Percentiles rank a stretch among this genome's conserved stretches.
Evolutionary conservation across 306 rosid genomes (phyloP).

Genomic region (Dalbergia oliveri): DNA sequence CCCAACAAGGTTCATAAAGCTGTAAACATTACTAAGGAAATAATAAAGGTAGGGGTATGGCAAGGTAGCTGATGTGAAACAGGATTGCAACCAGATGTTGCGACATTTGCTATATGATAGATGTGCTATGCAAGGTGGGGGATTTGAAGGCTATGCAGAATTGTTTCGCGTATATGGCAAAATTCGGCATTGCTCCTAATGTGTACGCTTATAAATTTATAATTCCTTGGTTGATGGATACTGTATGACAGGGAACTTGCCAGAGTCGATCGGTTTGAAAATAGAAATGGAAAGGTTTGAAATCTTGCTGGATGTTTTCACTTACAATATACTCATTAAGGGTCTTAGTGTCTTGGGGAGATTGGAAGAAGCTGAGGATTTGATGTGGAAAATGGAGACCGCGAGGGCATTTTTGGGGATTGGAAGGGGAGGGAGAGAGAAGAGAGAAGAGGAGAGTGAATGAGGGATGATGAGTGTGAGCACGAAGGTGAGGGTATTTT

Average conservation of each 20-base stretch:
- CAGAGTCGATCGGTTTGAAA: constrained; percentile 54
- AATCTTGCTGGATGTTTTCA: constrained; percentile 60
- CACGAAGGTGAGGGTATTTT: too few relatives aligned
- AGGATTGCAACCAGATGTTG: constrained; percentile 64
- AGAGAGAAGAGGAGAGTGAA: too few relatives aligned
- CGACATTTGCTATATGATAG: constrained; percentile 63
- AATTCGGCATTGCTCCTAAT: constrained; percentile 70
- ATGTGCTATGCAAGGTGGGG: constrained; percentile 66
- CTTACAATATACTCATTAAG: constrained; percentile 70
- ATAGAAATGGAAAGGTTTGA: constrained; percentile 60
- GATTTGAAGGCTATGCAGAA: constrained; percentile 55
- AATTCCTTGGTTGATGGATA: too few relatives aligned
- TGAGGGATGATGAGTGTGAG: too few relatives aligned
- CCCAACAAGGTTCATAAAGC: too few relatives aligned
- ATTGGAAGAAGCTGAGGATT: constrained; percentile 59
- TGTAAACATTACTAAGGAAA: too few relatives aligned
- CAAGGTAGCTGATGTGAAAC: too few relatives aligned
- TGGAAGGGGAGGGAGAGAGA: too few relatives aligned
- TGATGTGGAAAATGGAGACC: constrained; percentile 56
- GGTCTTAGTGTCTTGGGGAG: constrained; percentile 56
- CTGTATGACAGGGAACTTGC: too few relatives aligned
- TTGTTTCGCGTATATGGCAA: constrained; percentile 57
- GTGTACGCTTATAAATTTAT: constrained; percentile 43
- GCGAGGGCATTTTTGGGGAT: constrained; percentile 36
- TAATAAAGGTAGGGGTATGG: too few relatives aligned